Evolutionary conservation across 768 basidiomycete genomes (phyloP).

Genomic region (Trametes cubensis): DNA sequence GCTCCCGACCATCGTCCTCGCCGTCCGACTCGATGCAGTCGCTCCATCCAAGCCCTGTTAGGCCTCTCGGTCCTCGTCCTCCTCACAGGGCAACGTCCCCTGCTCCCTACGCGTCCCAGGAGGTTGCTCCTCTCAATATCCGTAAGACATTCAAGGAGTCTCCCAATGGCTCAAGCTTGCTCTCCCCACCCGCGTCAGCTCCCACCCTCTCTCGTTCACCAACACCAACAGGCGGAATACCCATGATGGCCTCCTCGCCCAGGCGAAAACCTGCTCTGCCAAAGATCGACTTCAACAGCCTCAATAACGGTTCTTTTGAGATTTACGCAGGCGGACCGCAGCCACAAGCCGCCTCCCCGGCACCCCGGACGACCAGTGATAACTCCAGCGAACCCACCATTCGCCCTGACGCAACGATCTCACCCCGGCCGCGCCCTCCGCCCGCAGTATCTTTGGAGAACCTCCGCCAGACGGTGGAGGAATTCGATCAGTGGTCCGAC

Average conservation of each 20-base stretch:
- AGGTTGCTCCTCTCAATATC: constrained; percentile 44
- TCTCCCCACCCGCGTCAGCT: constrained; percentile 18
- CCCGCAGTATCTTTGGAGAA: constrained; percentile 31
- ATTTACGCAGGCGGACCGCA: constrained; percentile 34
- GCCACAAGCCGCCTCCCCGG: constrained; percentile 27
- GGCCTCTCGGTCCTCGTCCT: constrained; percentile 57
- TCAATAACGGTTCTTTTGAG: constrained; percentile 22
- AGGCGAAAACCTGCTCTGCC: constrained; percentile 42
- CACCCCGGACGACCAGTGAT: constrained; percentile 36
- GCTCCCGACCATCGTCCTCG: constrained; percentile 21
- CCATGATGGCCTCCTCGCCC: constrained; percentile 35
- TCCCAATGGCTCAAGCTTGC: constrained; percentile 35
- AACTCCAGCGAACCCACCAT: constrained; percentile 47
- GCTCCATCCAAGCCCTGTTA: constrained; percentile 33
- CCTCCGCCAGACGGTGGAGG: constrained; percentile 37
- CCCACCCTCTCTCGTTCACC: constrained; percentile 27
- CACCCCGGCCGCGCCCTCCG: constrained; percentile 38
- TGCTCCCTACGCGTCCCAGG: constrained; percentile 36
- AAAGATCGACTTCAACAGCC: constrained; percentile 28
- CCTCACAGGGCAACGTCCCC: constrained; percentile 48
- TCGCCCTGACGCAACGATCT: constrained; percentile 43
- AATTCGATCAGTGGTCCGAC: constrained; percentile 60
- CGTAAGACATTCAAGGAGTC: constrained; percentile 38
- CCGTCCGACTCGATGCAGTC: constrained; percentile 32
- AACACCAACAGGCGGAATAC: constrained; percentile 31